These are phyloP conservation scores for Leccinum glutinopallens DNA, from an alignment of 1,284 basidiomycete genomes.

Conservation along the genomic window DNA sequence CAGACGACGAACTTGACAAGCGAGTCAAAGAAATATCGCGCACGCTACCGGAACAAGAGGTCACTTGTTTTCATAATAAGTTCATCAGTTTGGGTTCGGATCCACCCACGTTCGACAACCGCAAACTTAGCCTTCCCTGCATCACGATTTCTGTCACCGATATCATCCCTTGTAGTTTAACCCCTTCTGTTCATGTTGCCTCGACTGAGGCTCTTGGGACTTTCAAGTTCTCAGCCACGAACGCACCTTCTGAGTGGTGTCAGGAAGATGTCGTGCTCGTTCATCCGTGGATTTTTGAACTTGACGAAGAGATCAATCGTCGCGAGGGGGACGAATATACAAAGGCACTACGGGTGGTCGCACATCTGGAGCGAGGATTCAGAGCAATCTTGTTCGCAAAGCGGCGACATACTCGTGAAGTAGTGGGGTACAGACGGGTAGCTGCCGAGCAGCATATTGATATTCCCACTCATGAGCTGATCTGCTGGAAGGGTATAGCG, in stretches of 20 bases:
- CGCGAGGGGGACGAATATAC: neutral
- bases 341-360: constrained; percentile 6
- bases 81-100: neutral
- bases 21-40: neutral
- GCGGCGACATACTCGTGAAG: neutral
- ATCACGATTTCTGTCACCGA: constrained; percentile 12
- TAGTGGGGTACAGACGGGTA: constrained; percentile 9
- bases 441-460: constrained; percentile 9
- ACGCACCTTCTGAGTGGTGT: neutral
- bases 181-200: neutral
- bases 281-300: constrained; percentile 21
- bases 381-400: constrained; percentile 15
- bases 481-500: constrained; percentile 9
- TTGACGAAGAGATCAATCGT: neutral
- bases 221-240: constrained; percentile 2
- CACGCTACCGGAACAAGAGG: neutral
- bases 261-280: constrained; percentile 5
- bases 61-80: neutral
- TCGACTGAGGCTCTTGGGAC: constrained; percentile 9
- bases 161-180: neutral
- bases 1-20: neutral
- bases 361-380: constrained; percentile 17
- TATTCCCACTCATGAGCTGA: constrained; percentile 1
- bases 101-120: constrained; percentile 10
- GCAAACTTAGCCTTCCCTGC: constrained; percentile 16